Evolutionary conservation across 768 basidiomycete genomes (phyloP).

Genomic region (Lanmaoa pseudosensibilis): DNA sequence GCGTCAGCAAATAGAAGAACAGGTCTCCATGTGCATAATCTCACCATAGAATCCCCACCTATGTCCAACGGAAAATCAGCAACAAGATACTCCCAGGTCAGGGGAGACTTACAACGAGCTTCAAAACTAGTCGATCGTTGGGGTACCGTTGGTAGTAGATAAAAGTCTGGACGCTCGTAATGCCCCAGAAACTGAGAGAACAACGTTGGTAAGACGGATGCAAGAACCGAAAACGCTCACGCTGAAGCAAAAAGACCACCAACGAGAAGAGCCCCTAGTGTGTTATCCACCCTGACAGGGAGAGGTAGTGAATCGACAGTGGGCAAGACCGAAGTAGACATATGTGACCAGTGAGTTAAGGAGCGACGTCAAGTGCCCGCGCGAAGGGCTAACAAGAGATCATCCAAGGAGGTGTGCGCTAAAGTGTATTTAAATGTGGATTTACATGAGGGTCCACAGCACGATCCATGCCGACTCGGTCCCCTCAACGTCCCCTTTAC

Average conservation of each 20-base stretch:
- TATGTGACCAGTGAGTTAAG: background rate
- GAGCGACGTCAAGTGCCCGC: background rate
- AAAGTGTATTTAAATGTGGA: background rate
- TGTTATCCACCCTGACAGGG: slow-evolving; percentile 41
- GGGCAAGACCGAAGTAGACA: slow-evolving; percentile 7
- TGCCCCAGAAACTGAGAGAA: slow-evolving; percentile 52
- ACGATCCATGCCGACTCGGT: background rate
- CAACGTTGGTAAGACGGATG: background rate
- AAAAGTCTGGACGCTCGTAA: slow-evolving; percentile 55
- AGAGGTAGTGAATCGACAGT: background rate
- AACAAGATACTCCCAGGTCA: background rate
- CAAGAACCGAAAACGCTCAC: slow-evolving; percentile 34
- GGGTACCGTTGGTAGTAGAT: slow-evolving; percentile 45
- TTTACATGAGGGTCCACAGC: background rate
- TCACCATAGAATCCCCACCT: slow-evolving; percentile 23
- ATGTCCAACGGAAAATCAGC: slow-evolving; percentile 39
- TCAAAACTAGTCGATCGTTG: slow-evolving; percentile 36
- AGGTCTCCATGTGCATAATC: no score
- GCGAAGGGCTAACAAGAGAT: background rate
- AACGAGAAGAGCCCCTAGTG: slow-evolving; percentile 54
- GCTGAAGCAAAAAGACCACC: slow-evolving; percentile 54
- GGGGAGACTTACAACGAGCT: slow-evolving; percentile 36
- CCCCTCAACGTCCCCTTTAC: background rate
- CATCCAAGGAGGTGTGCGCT: background rate
- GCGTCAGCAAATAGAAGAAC: background rate